Evolutionary conservation across 352 stramenopile species (phyloP).

Genomic region (Phytophthora hibernalis): DNA sequence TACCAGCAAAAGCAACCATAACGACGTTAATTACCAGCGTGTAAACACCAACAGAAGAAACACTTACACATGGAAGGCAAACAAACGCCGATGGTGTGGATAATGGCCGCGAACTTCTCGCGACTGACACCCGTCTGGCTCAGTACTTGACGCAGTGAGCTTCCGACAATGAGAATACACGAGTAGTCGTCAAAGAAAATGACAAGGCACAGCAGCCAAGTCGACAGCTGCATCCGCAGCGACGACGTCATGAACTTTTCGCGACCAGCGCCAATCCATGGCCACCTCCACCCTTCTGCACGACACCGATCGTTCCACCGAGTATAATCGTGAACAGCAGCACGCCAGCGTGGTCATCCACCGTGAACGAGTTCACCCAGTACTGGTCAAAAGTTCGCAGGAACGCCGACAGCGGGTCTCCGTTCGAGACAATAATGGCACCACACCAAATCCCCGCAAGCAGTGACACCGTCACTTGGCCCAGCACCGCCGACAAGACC

Average conservation of each 20-base stretch:
- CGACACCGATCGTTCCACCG: constrained; percentile 87
- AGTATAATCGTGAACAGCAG: constrained; percentile 92
- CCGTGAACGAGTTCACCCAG: constrained; percentile 86
- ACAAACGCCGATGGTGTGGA: constrained; percentile 89
- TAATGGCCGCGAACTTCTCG: constrained; percentile 92
- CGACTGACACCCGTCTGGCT: constrained; percentile 84
- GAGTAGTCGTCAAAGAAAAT: constrained; percentile 96
- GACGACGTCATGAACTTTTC: constrained; percentile 87
- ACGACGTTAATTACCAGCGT: constrained; percentile 1
- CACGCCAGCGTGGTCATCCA: constrained; percentile 84
- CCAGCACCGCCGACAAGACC: constrained; percentile 73
- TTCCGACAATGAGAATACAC: constrained; percentile 92
- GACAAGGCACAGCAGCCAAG: constrained; percentile 82
- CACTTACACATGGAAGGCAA: constrained; percentile 86
- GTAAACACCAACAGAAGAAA: neutral
- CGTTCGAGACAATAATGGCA: constrained; percentile 81
- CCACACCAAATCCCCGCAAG: constrained; percentile 90
- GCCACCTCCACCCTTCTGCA: constrained; percentile 89
- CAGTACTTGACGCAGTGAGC: constrained; percentile 83
- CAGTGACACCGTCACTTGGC: constrained; percentile 84
- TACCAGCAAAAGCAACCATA: neutral
- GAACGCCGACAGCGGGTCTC: constrained; percentile 79
- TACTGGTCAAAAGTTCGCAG: constrained; percentile 89
- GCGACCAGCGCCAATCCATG: constrained; percentile 83
- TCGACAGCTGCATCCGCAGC: constrained; percentile 85